Evolutionary conservation across 164 flowering plant genomes (phyloP).

Genomic region (Magnolia officinalis): DNA sequence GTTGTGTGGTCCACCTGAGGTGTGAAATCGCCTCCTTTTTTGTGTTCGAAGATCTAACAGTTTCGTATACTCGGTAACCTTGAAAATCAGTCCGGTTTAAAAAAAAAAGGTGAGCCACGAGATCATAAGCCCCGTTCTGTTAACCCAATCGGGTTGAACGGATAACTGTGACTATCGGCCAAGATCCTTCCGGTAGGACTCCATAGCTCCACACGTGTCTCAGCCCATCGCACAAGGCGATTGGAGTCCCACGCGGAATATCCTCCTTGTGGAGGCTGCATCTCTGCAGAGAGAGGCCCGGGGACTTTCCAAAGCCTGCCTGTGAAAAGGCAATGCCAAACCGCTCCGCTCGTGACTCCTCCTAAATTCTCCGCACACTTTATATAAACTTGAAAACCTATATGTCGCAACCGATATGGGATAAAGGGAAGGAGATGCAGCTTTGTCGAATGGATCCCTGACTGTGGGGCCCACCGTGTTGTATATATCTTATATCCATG

Average conservation of each 20-base stretch:
- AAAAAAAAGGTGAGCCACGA: background rate
- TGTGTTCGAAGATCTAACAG: too few relatives aligned
- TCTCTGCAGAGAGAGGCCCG: background rate
- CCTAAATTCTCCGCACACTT: fast-evolving
- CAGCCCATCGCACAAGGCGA: background rate
- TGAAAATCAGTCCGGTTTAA: too few relatives aligned
- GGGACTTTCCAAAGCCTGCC: background rate
- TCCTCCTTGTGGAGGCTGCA: background rate
- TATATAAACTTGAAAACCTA: background rate
- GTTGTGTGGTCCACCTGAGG: too few relatives aligned
- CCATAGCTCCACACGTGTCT: background rate
- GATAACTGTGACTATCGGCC: background rate
- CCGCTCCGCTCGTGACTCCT: background rate
- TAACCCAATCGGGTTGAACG: background rate
- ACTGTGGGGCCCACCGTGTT: too few relatives aligned
- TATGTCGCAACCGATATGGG: background rate
- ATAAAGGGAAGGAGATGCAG: too few relatives aligned
- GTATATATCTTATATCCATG: too few relatives aligned
- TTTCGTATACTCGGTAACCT: too few relatives aligned
- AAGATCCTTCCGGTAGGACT: background rate
- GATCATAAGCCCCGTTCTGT: background rate
- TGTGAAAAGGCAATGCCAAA: background rate
- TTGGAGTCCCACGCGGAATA: background rate
- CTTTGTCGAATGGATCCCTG: too few relatives aligned
- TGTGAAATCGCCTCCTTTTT: too few relatives aligned